Conservation (phyloP, 2,329 filamentous ascomycete species). For the Aspergillus piperis region DNA sequence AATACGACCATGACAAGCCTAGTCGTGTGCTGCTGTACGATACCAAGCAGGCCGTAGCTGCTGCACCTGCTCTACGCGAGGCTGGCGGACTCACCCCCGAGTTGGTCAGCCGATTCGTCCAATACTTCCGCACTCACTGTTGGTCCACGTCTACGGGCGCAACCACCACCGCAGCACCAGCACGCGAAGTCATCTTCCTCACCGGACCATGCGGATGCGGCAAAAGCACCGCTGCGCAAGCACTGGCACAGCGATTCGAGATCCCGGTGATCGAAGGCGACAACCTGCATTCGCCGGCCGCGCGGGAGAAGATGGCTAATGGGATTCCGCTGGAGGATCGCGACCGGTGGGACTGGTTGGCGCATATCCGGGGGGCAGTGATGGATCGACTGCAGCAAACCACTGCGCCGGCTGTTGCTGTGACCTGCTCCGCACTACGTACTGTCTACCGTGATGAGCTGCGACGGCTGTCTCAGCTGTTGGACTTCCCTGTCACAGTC, state of each 20-base stretch:
- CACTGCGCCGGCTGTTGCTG: constrained; percentile 41
- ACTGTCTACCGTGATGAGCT: constrained; percentile 58
- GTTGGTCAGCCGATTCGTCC: constrained; percentile 16
- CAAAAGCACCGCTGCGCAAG: constrained; percentile 55
- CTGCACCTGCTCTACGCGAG: constrained; percentile 18
- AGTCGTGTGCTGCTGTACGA: constrained; percentile 31
- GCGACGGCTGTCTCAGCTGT: constrained; percentile 37
- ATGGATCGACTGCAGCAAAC: constrained; percentile 22
- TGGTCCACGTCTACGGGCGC: constrained; percentile 7
- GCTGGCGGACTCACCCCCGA: constrained; percentile 12
- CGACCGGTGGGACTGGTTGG: constrained; percentile 58
- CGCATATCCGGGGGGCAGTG: constrained; percentile 25
- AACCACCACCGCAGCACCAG: neutral
- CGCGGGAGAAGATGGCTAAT: constrained; percentile 54
- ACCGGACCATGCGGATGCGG: constrained; percentile 57
- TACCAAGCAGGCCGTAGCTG: constrained; percentile 21
- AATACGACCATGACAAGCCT: constrained; percentile 48
- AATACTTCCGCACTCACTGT: constrained; percentile 18
- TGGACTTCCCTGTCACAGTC: constrained; percentile 23
- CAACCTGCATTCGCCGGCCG: constrained; percentile 52
- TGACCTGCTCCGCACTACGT: constrained; percentile 57
- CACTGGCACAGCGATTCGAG: constrained; percentile 44
- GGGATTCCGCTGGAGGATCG: constrained; percentile 54
- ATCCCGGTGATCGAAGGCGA: constrained; percentile 50
- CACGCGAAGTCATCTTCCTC: constrained; percentile 33